Percentiles rank a stretch among this genome's conserved stretches.
These are phyloP conservation scores for Sporothrix brunneoviolacea DNA, from an alignment of 2,329 filamentous ascomycete species.

Conservation along the genomic window DNA sequence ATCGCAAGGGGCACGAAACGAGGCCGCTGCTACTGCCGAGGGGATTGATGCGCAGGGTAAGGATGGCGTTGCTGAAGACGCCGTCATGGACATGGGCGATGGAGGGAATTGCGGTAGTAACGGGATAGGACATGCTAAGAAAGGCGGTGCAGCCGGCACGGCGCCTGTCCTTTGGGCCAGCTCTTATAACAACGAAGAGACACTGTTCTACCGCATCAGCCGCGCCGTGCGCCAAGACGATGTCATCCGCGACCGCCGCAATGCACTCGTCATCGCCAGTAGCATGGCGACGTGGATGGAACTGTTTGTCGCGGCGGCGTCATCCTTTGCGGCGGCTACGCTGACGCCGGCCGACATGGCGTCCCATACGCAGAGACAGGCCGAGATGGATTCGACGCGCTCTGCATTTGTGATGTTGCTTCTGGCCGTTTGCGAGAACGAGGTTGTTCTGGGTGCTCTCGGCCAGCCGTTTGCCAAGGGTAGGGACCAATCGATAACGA, in stretches of 20 bases:
- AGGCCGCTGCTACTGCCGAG: not conserved
- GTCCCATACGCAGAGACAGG: conserved; percentile 32
- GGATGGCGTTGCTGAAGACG: no score
- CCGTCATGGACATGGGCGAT: no score
- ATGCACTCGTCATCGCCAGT: conserved; percentile 44
- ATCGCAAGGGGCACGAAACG: conserved; percentile 33
- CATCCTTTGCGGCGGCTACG: conserved; percentile 39
- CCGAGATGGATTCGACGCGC: conserved; percentile 55
- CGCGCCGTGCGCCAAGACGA: conserved; percentile 65
- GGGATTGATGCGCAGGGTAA: not conserved
- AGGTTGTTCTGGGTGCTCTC: conserved; percentile 46
- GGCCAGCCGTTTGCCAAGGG: conserved; percentile 47
- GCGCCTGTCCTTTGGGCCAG: conserved; percentile 41
- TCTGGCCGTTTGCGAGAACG: conserved; percentile 55
- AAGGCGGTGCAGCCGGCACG: conserved; percentile 13
- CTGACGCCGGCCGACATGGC: conserved; percentile 32
- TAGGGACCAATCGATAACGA: no score
- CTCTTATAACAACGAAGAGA: conserved; percentile 68
- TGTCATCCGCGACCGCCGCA: conserved; percentile 38
- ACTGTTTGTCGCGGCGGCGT: conserved; percentile 46
- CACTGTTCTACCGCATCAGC: conserved; percentile 86
- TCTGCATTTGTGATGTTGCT: conserved; percentile 59
- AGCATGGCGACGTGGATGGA: conserved; percentile 53
- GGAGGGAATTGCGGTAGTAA: conserved; percentile 11
- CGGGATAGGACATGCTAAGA: conserved; percentile 17